A percentile compares a stretch with the other conserved stretches of the same genome.
Conservation (phyloP, 192 early-diverging fungal genomes). For the Linnemannia hyalina region DNA sequence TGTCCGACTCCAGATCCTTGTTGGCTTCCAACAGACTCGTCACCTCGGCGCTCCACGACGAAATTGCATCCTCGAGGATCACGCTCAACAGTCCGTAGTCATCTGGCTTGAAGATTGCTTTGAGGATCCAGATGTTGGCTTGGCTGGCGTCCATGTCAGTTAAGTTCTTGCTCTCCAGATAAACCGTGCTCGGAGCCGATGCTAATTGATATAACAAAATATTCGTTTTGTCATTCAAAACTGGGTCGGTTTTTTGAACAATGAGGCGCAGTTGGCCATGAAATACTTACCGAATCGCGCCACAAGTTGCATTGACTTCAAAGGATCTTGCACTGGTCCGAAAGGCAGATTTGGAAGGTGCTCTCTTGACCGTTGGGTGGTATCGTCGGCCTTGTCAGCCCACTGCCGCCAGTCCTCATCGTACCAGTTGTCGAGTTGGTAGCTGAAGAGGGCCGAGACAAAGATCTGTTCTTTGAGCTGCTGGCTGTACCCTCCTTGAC, state of each 20-base stretch:
- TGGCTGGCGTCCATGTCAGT: constrained; percentile 68
- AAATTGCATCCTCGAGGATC: constrained; percentile 57
- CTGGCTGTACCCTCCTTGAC: constrained; percentile 27
- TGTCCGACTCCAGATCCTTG: constrained; percentile 7
- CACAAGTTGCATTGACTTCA: constrained; percentile 32
- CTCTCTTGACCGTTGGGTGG: background rate
- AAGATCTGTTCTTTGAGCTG: constrained; percentile 46
- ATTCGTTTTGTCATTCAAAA: background rate
- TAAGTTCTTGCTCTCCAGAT: constrained; percentile 55
- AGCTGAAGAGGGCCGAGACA: constrained; percentile 62
- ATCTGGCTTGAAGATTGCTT: constrained; percentile 49
- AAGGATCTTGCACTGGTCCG: constrained; percentile 39
- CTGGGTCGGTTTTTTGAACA: background rate
- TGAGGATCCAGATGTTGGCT: constrained; percentile 63
- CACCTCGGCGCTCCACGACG: constrained; percentile 60
- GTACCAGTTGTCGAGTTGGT: constrained; percentile 63
- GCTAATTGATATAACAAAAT: constrained; percentile 31
- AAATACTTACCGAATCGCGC: constrained; percentile 34
- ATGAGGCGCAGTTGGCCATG: background rate
- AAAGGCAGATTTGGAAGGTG: constrained; percentile 13
- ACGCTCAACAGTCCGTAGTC: constrained; percentile 56
- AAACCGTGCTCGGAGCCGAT: constrained; percentile 51
- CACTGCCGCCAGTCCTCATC: constrained; percentile 65
- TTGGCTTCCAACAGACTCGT: constrained; percentile 32
- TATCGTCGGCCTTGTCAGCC: constrained; percentile 5